phyloP scores from a whole-genome alignment of 257 asterid species.

The Marsdenia floribunda region DNA sequence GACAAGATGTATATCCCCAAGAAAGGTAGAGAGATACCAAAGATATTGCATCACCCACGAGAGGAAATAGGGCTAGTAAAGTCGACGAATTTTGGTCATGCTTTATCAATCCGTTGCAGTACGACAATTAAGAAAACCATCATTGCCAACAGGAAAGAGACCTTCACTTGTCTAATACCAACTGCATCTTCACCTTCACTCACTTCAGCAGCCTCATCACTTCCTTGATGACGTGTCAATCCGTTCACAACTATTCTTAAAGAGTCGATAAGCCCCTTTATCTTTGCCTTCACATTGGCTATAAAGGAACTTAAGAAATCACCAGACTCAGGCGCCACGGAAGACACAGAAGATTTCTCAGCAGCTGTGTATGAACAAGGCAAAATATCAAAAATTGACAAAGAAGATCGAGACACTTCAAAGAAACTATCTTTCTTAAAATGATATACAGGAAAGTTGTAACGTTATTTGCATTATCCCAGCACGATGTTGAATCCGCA shows the following conservation, averaged over 20 bases:
- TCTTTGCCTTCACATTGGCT: constrained; percentile 32
- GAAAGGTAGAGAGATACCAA: not conserved
- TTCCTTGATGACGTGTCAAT: constrained; percentile 24
- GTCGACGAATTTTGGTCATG: constrained; percentile 48
- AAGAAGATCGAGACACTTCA: too few species aligned
- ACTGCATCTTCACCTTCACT: not conserved
- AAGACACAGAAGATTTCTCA: constrained; percentile 16
- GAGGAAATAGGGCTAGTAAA: constrained; percentile 14
- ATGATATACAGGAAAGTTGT: not conserved
- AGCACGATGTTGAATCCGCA: too few species aligned
- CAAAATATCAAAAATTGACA: not conserved
- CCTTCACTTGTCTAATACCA: constrained; percentile 32
- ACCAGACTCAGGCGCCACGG: constrained; percentile 17
- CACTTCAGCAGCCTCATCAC: constrained; percentile 15
- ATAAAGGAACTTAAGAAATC: constrained; percentile 42
- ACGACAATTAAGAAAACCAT: constrained; percentile 54
- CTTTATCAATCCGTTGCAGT: constrained; percentile 40
- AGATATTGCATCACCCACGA: not conserved
- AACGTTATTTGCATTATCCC: too few species aligned
- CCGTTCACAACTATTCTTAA: constrained; percentile 38
- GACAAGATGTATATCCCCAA: not conserved
- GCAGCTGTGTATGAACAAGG: constrained; percentile 21
- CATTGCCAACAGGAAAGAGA: constrained; percentile 54
- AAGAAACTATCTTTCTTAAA: not conserved
- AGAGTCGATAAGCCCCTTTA: constrained; percentile 38